Evolutionary conservation across 345 rosid genomes (phyloP).

Genomic region (Turnera subulata): DNA sequence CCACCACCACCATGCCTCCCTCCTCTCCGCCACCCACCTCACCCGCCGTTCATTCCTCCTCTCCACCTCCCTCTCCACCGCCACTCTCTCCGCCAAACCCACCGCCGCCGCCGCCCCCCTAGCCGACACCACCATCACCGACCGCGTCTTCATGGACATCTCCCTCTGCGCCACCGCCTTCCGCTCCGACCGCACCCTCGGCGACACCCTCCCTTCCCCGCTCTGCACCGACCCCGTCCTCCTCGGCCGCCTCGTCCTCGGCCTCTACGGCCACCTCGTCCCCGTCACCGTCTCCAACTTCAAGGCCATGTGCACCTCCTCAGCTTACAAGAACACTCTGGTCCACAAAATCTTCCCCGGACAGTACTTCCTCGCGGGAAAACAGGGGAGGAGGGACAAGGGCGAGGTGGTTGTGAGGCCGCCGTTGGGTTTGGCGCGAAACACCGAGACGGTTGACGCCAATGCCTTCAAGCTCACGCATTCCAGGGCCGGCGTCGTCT

Average conservation of each 20-base stretch:
- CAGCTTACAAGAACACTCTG: conserved; percentile 66
- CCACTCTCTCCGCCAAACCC: conserved; percentile 31
- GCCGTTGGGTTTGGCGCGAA: conserved; percentile 41
- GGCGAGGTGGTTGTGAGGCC: conserved; percentile 54
- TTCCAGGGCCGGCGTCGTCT: conserved; percentile 61
- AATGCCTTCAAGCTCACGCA: conserved; percentile 60
- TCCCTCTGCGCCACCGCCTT: conserved; percentile 69
- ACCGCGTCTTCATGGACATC: conserved; percentile 87
- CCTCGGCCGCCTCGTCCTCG: conserved; percentile 78
- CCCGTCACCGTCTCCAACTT: conserved; percentile 79
- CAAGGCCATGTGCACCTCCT: conserved; percentile 68
- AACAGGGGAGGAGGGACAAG: conserved; percentile 60
- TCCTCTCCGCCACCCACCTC: conserved; percentile 14
- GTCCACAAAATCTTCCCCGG: conserved; percentile 82
- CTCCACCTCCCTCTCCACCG: conserved; percentile 35
- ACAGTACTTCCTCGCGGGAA: conserved; percentile 70
- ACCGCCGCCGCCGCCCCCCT: conserved; percentile 14
- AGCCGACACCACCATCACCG: conserved; percentile 74
- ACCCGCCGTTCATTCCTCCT: conserved; percentile 38
- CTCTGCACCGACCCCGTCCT: conserved; percentile 53
- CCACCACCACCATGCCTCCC: conserved; percentile 8
- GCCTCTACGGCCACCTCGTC: conserved; percentile 71
- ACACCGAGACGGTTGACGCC: conserved; percentile 65
- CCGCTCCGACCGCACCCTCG: conserved; percentile 54
- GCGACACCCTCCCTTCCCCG: conserved; percentile 33